phyloP scores from a whole-genome alignment of 805 yeast species.

The Wickerhamiella azyma region DNA sequence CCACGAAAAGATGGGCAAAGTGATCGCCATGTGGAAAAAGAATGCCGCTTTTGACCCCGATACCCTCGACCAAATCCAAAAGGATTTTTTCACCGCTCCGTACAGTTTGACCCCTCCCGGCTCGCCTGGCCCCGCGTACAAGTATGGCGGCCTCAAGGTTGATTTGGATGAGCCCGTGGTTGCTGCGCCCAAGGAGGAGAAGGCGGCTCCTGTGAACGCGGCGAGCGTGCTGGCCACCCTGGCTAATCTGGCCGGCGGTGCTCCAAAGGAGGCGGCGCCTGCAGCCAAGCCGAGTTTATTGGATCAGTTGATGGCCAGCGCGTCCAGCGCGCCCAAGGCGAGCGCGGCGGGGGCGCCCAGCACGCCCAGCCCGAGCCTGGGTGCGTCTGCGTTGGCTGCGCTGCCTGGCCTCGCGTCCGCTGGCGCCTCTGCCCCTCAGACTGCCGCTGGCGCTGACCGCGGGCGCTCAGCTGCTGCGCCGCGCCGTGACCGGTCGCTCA shows the following conservation, averaged over 20 bases:
- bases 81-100: slow-evolving; percentile 36
- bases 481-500: slow-evolving; percentile 6
- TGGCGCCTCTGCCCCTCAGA: background rate
- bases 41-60: slow-evolving; percentile 59
- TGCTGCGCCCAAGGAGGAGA: slow-evolving; percentile 15
- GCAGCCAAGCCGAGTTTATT: slow-evolving; percentile 6
- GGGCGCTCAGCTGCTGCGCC: slow-evolving; percentile 10
- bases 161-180: background rate
- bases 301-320: slow-evolving; percentile 10
- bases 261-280: slow-evolving; percentile 10
- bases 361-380: background rate
- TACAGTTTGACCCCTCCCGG: slow-evolving; percentile 55
- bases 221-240: slow-evolving; percentile 56
- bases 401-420: background rate
- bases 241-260: slow-evolving; percentile 36
- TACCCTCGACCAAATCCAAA: slow-evolving; percentile 40
- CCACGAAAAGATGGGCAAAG: slow-evolving; percentile 58
- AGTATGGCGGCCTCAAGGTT: slow-evolving; percentile 6
- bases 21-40: slow-evolving; percentile 86
- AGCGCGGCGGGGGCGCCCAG: too few species aligned
- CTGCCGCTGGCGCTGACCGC: background rate
- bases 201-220: slow-evolving; percentile 33
- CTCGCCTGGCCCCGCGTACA: slow-evolving; percentile 36
- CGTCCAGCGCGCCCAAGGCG: too few species aligned
- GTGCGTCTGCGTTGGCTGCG: background rate